Evolutionary conservation across 176 grass and related monocot genomes (phyloP), one percentile per base, ranked within the genome.

Genomic region (Tillandsia leiboldiana): DNA sequence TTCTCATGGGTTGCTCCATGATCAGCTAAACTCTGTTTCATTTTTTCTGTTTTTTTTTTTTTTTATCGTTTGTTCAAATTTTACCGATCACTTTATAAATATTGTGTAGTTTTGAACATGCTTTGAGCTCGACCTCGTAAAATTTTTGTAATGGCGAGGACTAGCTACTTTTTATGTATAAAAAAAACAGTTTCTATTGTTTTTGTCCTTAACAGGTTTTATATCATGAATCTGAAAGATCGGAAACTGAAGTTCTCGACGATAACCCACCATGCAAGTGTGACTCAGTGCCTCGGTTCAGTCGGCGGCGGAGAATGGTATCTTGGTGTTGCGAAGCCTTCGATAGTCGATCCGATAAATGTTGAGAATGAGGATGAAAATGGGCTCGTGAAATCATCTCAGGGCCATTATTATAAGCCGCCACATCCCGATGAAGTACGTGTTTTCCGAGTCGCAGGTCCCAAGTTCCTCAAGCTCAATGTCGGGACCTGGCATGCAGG

Each of bases 401-500:
- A 84, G 11, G 84, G 87, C 10, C 94, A 93, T 68, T 82, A 53
- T 73, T 93, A 93, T 23, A 59, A 66, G 33, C 89, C 87, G 24
- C 94, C 94, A 24, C 78, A 86, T 66, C 89, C 87, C 9, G 78
- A 88, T 42, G 84, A 92, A 59, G 87, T 99, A 73, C 68, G 71
- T 69, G 80, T 90, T 13, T 99, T 99, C 71, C 79, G 87, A 62
- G 78, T 99, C 74, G 82, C 89, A 0, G 94, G 94, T 48, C 18
- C 89, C 3, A 93, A 93, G 69, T 99, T 99, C 49, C 78, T 99
- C 51, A 99, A 90, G 80, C 89, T 99, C 49, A 80, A 93, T 53
- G 76, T 61, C 3, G 94, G 94, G 48, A 99, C 94, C 62, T 99
- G 94, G 94, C 94, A 99, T 70, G 94, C 87, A 0, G 94, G 94